Evolutionary conservation across 768 basidiomycete species (phyloP), one percentile per base, ranked within the genome.

Genomic region (Clathrus columnatus): DNA sequence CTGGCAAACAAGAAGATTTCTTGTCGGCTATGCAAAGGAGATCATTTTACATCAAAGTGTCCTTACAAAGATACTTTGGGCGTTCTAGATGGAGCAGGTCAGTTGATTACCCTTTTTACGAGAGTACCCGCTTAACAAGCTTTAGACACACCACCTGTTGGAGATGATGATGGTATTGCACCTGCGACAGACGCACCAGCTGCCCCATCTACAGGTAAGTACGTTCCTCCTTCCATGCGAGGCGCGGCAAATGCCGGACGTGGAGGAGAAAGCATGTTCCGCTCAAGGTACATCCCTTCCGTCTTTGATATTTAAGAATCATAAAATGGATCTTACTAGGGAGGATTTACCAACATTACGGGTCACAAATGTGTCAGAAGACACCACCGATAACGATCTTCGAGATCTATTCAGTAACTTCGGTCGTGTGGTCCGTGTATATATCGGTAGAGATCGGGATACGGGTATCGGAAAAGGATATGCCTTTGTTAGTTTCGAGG

Each of bases 11-110:
- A 83, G 1, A 92, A 92, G 66, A 89, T 99, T 60, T 71, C 78
- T 44, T 99, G 96, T 78, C 80, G 96, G 60, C 73, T 96, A 54
- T 98, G 96, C 74, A 91, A 95, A 67, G 96, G 95, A 51, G 88
- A 87, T 60, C 96, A 98, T 73, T 98, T 94, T 71, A 99, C 96
- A 14, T 88, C 93, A 60, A 93, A 94, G 70, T 98, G 96, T 78
- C 96, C 96, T 5, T 94, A 93, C 79, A 96, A 93, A 72, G 93
- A 97, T 63, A 87, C 88, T 7, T 79, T 99, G 14, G 85, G 84
- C 8, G 87, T 82, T 3, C 74, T 92, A 48, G 88, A 79, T 27
- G 75, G 74, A 11, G 71, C 73, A 4, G 84, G 84, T 78, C 63
- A 51, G 73, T 46, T 27, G 10, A 6, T 32, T 23, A 67, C 27